Percentiles rank a stretch among this genome's conserved stretches.
These are phyloP conservation scores for Boletus sensibilis DNA, from an alignment of 768 basidiomycete genomes.

Conservation along the genomic window DNA sequence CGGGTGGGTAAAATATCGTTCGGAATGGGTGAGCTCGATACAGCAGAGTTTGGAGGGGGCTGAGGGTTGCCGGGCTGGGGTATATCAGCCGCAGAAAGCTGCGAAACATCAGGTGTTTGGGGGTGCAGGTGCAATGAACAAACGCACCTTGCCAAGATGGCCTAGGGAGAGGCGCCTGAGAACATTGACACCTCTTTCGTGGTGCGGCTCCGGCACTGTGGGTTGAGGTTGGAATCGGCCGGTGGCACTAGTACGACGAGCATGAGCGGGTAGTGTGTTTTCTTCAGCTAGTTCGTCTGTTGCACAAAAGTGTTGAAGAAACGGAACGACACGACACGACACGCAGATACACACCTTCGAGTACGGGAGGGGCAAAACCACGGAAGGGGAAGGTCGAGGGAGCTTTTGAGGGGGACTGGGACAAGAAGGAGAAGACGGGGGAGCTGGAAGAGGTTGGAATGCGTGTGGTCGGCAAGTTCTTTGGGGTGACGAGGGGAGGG, in stretches of 20 bases:
- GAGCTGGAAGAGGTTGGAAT: conserved; percentile 58
- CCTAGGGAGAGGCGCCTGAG: conserved; percentile 72
- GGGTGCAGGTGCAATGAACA: background rate
- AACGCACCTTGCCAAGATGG: conserved; percentile 56
- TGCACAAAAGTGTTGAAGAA: background rate
- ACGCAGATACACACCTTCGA: conserved; percentile 53
- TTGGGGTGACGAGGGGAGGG: conserved; percentile 52
- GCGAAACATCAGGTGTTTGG: background rate
- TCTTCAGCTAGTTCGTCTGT: conserved; percentile 45
- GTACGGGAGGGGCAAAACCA: conserved; percentile 46
- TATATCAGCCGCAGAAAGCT: conserved; percentile 17
- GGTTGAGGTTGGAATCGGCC: conserved; percentile 52
- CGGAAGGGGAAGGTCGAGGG: conserved; percentile 62
- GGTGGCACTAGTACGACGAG: conserved; percentile 60
- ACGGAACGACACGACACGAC: background rate
- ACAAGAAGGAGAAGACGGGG: conserved; percentile 69
- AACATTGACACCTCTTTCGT: conserved; percentile 69
- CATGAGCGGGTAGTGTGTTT: conserved; percentile 43
- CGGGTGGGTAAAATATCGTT: conserved; percentile 26
- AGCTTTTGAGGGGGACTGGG: conserved; percentile 56
- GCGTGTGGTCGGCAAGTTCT: conserved; percentile 40
- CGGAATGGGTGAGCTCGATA: conserved; percentile 27
- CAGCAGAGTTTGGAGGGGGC: conserved; percentile 54
- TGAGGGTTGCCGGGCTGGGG: conserved; percentile 35
- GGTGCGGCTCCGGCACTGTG: conserved; percentile 45